phyloP scores from a whole-genome alignment of 176 grass and related monocot species.

The Typha latifolia region DNA sequence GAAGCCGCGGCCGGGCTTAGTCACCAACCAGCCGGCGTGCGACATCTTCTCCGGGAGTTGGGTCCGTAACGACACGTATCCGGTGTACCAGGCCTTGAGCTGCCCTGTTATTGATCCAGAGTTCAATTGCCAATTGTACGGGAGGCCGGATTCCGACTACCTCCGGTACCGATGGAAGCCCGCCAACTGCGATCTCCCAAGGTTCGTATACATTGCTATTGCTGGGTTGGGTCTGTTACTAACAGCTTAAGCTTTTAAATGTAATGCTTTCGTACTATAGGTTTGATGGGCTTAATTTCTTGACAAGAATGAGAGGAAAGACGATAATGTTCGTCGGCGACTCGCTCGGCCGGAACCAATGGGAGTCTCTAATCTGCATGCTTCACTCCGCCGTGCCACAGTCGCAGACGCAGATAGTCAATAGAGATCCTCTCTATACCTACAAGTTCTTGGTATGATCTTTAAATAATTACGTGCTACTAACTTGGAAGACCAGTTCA shows the following conservation, averaged over 20 bases:
- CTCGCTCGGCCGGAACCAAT: slow-evolving; percentile 82
- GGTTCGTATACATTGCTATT: slow-evolving; percentile 11
- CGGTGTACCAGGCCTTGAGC: slow-evolving; percentile 48
- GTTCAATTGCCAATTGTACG: slow-evolving; percentile 94
- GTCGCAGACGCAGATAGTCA: slow-evolving; percentile 50
- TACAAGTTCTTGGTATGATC: slow-evolving; percentile 68
- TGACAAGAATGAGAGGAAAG: slow-evolving; percentile 78
- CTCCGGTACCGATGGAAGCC: slow-evolving; percentile 68
- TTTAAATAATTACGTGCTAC: background rate
- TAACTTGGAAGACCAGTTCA: background rate
- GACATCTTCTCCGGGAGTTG: slow-evolving; percentile 71
- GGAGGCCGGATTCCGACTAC: slow-evolving; percentile 74
- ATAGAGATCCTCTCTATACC: slow-evolving; percentile 63
- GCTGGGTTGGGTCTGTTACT: too few species aligned
- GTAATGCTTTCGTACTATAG: slow-evolving; percentile 5
- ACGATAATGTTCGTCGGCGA: slow-evolving; percentile 95
- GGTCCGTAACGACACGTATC: slow-evolving; percentile 47
- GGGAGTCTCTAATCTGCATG: slow-evolving; percentile 95
- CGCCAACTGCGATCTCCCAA: slow-evolving; percentile 57
- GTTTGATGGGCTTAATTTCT: slow-evolving; percentile 64
- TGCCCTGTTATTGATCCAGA: slow-evolving; percentile 69
- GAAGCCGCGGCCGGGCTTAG: background rate
- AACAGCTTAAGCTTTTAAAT: background rate
- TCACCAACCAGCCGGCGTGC: slow-evolving; percentile 24
- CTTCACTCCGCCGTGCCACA: slow-evolving; percentile 56